phyloP scores from a whole-genome alignment of 2,329 filamentous ascomycete genomes.

The Didymella sp. region DNA sequence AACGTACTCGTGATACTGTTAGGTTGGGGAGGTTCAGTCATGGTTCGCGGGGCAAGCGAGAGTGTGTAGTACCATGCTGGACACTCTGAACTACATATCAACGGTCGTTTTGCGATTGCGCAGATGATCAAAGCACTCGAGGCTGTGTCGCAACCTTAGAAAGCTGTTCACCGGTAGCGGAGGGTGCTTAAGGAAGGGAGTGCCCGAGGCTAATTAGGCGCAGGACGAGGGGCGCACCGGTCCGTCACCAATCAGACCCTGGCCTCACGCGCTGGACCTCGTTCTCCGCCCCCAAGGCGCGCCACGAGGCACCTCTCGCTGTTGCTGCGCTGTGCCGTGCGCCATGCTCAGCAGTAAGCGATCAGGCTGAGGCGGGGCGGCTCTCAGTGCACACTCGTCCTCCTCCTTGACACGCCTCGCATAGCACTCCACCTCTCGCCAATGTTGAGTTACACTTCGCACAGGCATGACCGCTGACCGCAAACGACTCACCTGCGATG shows the following conservation, averaged over 20 bases:
- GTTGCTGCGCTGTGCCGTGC: background rate
- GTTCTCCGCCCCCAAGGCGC: background rate
- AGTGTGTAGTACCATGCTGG: background rate
- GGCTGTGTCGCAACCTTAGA: background rate
- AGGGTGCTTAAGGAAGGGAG: background rate
- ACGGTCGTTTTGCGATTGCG: background rate
- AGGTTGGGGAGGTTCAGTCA: background rate
- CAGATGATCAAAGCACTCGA: background rate
- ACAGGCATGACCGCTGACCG: background rate
- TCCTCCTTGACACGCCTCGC: background rate
- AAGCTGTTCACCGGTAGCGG: background rate
- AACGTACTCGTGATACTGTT: background rate
- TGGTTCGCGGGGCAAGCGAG: background rate
- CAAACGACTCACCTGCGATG: conserved; percentile 2
- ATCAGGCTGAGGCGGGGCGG: background rate
- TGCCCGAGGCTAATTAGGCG: background rate
- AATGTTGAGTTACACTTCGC: background rate
- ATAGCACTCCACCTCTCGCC: background rate
- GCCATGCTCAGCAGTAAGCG: background rate
- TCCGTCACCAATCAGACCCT: background rate
- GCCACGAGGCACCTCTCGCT: background rate
- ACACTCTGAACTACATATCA: background rate
- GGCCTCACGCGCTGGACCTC: background rate
- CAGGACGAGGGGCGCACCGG: background rate
- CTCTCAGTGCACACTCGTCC: background rate